Evolutionary conservation across 2,329 filamentous ascomycete genomes (phyloP).

Genomic region (Colletotrichum coccodes): DNA sequence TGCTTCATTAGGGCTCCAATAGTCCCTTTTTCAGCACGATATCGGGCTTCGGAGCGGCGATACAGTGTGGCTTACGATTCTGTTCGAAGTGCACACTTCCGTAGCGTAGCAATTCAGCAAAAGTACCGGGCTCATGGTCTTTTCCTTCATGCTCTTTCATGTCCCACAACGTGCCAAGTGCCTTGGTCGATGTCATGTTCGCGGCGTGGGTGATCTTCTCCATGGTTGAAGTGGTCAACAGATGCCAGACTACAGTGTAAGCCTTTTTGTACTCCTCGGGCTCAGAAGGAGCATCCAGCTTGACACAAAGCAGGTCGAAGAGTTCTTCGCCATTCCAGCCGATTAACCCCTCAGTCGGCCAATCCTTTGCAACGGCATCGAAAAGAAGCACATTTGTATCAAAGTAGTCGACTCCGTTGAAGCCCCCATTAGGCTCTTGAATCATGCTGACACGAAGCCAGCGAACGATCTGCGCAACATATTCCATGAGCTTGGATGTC

Average conservation of each 20-base stretch:
- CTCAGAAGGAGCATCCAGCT: constrained; percentile 2
- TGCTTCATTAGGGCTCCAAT: neutral
- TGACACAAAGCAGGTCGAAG: neutral
- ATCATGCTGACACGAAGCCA: constrained; percentile 44
- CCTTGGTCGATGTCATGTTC: neutral
- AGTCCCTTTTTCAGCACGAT: neutral
- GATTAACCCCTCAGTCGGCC: constrained; percentile 8
- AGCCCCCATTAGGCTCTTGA: constrained; percentile 38
- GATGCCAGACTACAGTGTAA: constrained; percentile 7
- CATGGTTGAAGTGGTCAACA: constrained; percentile 11
- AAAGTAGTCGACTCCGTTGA: constrained; percentile 37
- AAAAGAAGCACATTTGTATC: constrained; percentile 8
- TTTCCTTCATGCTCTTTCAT: constrained; percentile 10
- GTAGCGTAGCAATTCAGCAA: constrained; percentile 16
- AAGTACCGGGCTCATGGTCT: constrained; percentile 8
- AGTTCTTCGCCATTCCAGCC: constrained; percentile 20
- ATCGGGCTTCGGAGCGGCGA: neutral
- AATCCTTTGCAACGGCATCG: neutral
- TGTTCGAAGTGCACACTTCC: constrained; percentile 10
- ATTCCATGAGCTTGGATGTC: constrained; percentile 44
- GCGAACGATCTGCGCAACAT: constrained; percentile 49
- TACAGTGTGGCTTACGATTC: neutral
- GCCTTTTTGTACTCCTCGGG: constrained; percentile 14
- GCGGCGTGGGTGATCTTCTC: constrained; percentile 16
- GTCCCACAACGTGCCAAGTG: constrained; percentile 8